phyloP scores from a whole-genome alignment of 306 rosid genomes.

The Hylodesmum podocarpum region DNA sequence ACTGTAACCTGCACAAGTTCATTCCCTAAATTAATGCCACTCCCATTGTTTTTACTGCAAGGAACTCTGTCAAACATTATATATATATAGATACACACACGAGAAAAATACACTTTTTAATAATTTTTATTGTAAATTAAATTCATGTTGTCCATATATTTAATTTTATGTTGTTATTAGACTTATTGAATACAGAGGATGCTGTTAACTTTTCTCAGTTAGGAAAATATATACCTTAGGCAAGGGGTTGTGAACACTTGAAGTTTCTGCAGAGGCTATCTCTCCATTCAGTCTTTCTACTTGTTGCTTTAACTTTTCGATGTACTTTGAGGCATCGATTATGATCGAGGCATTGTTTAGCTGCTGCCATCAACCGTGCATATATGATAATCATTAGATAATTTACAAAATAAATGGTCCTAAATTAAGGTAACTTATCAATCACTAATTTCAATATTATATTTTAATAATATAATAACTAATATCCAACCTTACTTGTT shows the following conservation, averaged over 20 bases:
- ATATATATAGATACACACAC: no score
- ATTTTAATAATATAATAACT: neutral
- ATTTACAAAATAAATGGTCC: neutral
- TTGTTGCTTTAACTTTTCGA: conserved; percentile 77
- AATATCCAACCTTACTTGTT: neutral
- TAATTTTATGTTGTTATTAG: no score
- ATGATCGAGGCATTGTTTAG: conserved; percentile 71
- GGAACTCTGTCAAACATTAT: neutral
- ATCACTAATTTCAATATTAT: neutral
- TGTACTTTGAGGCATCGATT: conserved; percentile 87
- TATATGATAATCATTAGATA: conserved; percentile 11
- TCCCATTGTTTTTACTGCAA: neutral
- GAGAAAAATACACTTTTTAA: no score
- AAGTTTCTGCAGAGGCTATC: conserved; percentile 54
- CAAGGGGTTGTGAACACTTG: conserved; percentile 49
- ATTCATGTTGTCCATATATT: no score
- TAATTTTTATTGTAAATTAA: no score
- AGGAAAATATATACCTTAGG: conserved; percentile 65
- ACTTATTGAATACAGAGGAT: neutral
- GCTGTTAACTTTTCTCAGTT: neutral
- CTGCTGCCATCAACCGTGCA: conserved; percentile 63
- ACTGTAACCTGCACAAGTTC: conserved; percentile 70
- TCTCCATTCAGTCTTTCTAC: conserved; percentile 84
- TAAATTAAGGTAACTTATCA: neutral
- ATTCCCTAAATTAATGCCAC: neutral